phyloP scores from a whole-genome alignment of 495 filamentous ascomycete genomes.

The Penicillium cosmopolitanum region DNA sequence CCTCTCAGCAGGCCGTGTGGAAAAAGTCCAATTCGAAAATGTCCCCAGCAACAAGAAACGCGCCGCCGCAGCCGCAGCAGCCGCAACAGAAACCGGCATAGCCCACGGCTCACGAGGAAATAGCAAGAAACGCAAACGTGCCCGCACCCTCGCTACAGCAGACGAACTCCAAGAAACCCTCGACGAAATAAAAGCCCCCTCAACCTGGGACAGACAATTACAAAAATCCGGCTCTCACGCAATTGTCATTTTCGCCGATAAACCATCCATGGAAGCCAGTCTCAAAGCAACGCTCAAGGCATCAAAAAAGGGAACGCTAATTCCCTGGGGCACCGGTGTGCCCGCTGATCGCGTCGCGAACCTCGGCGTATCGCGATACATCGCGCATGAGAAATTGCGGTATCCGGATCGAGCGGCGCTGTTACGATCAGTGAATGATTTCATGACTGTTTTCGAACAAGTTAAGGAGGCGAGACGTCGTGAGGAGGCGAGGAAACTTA shows the following conservation, averaged over 20 bases:
- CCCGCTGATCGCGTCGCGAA: conserved; percentile 50
- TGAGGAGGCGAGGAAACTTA: conserved; percentile 62
- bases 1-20: conserved; percentile 74
- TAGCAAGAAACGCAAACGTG: conserved; percentile 69
- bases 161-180: conserved; percentile 56
- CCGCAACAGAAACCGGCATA: conserved; percentile 30
- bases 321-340: conserved; percentile 67
- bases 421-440: conserved; percentile 74
- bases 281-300: conserved; percentile 72
- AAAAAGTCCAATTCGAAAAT: conserved; percentile 72
- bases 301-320: conserved; percentile 49
- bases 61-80: conserved; percentile 7
- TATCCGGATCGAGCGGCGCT: conserved; percentile 69
- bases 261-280: conserved; percentile 68
- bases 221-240: conserved; percentile 75
- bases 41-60: conserved; percentile 47
- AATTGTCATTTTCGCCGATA: conserved; percentile 81
- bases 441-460: conserved; percentile 72
- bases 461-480: conserved; percentile 68
- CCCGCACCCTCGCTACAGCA: conserved; percentile 50
- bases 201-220: conserved; percentile 75
- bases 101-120: conserved; percentile 23
- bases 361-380: conserved; percentile 66
- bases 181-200: conserved; percentile 59
- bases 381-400: conserved; percentile 60